These are phyloP conservation scores for Daedaleopsis sinensis DNA, from an alignment of 768 basidiomycete genomes.

Conservation along the genomic window DNA sequence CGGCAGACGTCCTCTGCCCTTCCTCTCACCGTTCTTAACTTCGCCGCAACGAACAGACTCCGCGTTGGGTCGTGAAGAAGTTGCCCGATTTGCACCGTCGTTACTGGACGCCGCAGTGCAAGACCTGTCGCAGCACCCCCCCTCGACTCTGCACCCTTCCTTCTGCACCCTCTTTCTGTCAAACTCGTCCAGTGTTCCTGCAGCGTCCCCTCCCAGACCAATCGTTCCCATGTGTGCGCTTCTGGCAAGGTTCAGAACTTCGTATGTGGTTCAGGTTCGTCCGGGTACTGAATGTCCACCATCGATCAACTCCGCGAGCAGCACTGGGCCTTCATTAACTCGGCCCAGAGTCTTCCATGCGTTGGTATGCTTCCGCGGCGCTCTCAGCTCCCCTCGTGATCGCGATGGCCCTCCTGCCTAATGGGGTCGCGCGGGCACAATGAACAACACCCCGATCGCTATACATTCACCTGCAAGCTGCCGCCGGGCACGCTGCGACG, in stretches of 20 bases:
- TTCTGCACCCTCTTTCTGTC: background rate
- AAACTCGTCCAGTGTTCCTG: background rate
- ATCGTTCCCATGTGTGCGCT: background rate
- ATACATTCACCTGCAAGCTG: background rate
- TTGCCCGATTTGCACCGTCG: background rate
- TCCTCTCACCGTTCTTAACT: no score
- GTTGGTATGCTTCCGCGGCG: background rate
- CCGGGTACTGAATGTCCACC: background rate
- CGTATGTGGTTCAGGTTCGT: background rate
- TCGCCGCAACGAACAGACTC: no score
- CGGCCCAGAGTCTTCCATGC: background rate
- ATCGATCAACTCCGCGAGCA: slow-evolving; percentile 1
- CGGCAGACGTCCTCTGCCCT: no score
- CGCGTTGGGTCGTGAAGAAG: no score
- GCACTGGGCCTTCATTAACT: background rate
- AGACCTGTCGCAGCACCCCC: background rate
- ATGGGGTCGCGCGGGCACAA: background rate
- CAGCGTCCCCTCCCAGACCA: no score
- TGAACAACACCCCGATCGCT: background rate
- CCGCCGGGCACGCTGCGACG: background rate
- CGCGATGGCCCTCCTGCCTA: background rate
- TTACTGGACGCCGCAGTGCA: background rate
- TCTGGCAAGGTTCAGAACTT: background rate
- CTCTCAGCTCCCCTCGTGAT: background rate
- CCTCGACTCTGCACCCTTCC: no score